Percentiles rank a stretch among this genome's conserved stretches.
Conservation (phyloP, 2,329 filamentous ascomycete genomes). For the Hypoxylon sp. region DNA sequence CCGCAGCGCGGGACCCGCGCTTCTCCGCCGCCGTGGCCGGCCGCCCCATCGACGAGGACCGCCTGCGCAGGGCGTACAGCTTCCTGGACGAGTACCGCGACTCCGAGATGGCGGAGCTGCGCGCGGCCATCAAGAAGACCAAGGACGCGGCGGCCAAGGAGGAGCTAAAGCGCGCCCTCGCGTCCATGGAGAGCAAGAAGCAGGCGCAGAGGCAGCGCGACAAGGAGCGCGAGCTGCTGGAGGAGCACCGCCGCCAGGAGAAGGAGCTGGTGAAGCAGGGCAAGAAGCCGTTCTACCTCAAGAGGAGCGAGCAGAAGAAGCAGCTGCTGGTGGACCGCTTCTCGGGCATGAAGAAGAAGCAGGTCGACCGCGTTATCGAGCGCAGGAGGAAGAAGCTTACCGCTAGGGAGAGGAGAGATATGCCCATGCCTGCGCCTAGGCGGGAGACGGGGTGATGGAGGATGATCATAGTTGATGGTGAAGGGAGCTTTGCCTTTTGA, state of each 20-base stretch:
- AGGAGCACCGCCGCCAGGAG: conserved; percentile 84
- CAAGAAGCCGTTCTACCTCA: conserved; percentile 93
- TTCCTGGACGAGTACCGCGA: conserved; percentile 91
- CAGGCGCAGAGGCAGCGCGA: conserved; percentile 78
- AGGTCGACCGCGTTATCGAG: conserved; percentile 87
- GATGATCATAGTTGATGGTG: conserved; percentile 42
- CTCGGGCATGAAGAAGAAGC: conserved; percentile 83
- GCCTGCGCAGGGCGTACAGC: conserved; percentile 79
- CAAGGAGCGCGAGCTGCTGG: conserved; percentile 75
- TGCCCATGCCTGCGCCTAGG: conserved; percentile 69
- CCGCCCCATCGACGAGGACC: conserved; percentile 64
- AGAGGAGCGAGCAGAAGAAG: conserved; percentile 93
- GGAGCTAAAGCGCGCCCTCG: conserved; percentile 76
- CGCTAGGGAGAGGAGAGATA: conserved; percentile 83
- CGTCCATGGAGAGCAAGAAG: conserved; percentile 82
- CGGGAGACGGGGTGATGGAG: conserved; percentile 47
- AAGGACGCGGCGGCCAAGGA: conserved; percentile 56
- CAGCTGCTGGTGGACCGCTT: conserved; percentile 82
- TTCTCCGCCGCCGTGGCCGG: conserved; percentile 76
- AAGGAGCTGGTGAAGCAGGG: conserved; percentile 87
- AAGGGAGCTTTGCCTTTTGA: conserved; percentile 9
- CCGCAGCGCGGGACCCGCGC: conserved; percentile 80
- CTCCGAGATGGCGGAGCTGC: conserved; percentile 83
- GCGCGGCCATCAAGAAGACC: conserved; percentile 72
- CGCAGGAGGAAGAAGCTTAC: conserved; percentile 90